These are phyloP conservation scores for Insectozyma bohioensis DNA, from an alignment of 1,139 yeast species.

Conservation along the genomic window DNA sequence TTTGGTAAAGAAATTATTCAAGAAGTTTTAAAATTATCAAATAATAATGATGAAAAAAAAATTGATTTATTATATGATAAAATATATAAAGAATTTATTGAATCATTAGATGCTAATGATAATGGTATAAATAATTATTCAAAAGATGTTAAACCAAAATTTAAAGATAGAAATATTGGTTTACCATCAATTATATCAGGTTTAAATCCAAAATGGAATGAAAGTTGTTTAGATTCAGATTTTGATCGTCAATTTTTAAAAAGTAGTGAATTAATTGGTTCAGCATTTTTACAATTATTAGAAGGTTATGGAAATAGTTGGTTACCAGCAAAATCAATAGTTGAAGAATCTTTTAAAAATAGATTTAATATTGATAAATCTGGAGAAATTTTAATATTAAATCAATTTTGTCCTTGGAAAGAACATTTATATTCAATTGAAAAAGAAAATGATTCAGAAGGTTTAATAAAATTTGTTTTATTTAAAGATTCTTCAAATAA, in stretches of 20 bases:
- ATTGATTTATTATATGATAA: constrained; percentile 68
- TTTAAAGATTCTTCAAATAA: constrained; percentile 70
- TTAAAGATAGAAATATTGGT: constrained; percentile 50
- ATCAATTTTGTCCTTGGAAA: constrained; percentile 88
- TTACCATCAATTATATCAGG: constrained; percentile 76
- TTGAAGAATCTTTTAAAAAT: constrained; percentile 61
- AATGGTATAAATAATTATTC: constrained; percentile 84
- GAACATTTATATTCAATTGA: constrained; percentile 83
- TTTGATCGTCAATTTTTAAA: constrained; percentile 65
- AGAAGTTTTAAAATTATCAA: constrained; percentile 29
- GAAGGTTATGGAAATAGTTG: constrained; percentile 79
- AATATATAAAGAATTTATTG: constrained; percentile 82
- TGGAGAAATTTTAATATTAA: constrained; percentile 73
- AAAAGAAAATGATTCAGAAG: constrained; percentile 53
- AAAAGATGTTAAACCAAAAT: constrained; percentile 40
- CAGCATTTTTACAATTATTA: constrained; percentile 66
- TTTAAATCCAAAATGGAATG: constrained; percentile 86
- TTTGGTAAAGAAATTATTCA: constrained; percentile 80
- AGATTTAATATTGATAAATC: constrained; percentile 56
- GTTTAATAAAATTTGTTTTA: constrained; percentile 70
- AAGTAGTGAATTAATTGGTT: constrained; percentile 84
- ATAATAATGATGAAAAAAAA: constrained; percentile 30
- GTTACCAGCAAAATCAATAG: constrained; percentile 86
- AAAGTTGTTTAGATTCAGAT: constrained; percentile 59
- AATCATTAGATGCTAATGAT: constrained; percentile 93